Conservation (phyloP, 176 grass and related monocot genomes). For the Neostapfia colusana region DNA sequence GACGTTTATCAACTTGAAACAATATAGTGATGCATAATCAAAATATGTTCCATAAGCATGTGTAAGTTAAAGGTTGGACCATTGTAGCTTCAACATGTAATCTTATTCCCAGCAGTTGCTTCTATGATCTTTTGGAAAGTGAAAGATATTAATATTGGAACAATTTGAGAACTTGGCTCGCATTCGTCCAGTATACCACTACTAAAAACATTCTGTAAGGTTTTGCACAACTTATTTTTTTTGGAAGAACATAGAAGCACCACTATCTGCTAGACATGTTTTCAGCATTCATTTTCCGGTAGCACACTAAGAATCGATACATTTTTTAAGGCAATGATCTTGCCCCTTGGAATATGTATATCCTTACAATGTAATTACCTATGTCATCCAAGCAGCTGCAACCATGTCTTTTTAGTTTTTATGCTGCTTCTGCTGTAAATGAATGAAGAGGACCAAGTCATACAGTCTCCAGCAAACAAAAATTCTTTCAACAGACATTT, state of each 20-base stretch:
- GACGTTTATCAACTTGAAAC: too few relatives aligned
- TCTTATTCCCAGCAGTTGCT: slow-evolving; percentile 9
- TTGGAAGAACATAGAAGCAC: not conserved
- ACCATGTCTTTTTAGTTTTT: too few relatives aligned
- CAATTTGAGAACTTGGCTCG: not conserved
- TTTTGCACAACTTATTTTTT: not conserved
- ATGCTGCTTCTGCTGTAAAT: too few relatives aligned
- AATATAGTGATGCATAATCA: too few relatives aligned
- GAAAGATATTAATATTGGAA: not conserved
- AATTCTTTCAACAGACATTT: too few relatives aligned
- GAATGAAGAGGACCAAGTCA: too few relatives aligned
- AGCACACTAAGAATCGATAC: not conserved
- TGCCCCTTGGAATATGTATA: slow-evolving; percentile 8
- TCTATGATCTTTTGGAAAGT: not conserved
- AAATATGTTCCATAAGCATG: too few relatives aligned
- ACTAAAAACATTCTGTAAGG: not conserved
- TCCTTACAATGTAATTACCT: not conserved
- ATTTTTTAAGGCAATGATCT: too few relatives aligned
- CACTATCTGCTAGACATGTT: not conserved
- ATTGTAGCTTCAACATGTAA: too few relatives aligned
- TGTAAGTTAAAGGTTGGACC: too few relatives aligned
- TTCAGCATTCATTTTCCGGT: not conserved
- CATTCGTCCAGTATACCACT: not conserved
- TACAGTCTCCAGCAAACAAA: too few relatives aligned
- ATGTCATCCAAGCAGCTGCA: too few relatives aligned